Conservation (phyloP, 2,329 filamentous ascomycete genomes). For the Diaporthe capsici region DNA sequence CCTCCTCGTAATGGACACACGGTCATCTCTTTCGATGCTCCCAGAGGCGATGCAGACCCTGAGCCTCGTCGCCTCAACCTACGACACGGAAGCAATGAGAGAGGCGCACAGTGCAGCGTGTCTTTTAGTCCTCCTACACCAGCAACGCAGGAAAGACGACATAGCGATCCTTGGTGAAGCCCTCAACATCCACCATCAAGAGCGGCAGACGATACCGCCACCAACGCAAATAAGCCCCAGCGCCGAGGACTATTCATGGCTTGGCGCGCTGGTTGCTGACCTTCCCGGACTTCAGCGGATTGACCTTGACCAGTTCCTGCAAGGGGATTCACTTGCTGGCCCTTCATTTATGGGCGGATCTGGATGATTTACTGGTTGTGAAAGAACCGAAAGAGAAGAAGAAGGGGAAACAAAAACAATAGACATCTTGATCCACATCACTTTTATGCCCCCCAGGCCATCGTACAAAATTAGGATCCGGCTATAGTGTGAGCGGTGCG, state of each 20-base stretch:
- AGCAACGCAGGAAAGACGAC: conserved; percentile 63
- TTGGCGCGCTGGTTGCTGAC: conserved; percentile 59
- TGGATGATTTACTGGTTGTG: not conserved
- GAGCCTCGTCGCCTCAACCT: conserved; percentile 56
- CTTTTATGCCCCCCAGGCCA: not conserved
- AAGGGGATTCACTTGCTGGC: conserved; percentile 38
- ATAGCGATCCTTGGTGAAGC: conserved; percentile 55
- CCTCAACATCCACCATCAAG: conserved; percentile 52
- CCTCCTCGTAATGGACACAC: conserved; percentile 67
- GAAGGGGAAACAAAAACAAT: not conserved
- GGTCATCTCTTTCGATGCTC: conserved; percentile 62
- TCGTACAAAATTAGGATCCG: not conserved
- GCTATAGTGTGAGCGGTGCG: not conserved
- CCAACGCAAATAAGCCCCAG: conserved; percentile 37
- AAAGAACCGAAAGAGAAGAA: not conserved
- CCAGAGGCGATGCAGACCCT: conserved; percentile 65
- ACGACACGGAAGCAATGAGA: conserved; percentile 62
- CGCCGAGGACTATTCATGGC: conserved; percentile 56
- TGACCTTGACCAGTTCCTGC: conserved; percentile 56
- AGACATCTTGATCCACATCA: not conserved
- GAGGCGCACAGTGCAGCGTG: conserved; percentile 69
- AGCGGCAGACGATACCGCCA: conserved; percentile 40
- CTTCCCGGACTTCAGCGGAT: conserved; percentile 59
- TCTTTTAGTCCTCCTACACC: conserved; percentile 66
- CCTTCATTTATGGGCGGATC: conserved; percentile 26